A percentile compares a stretch with the other conserved stretches of the same genome.
These are phyloP conservation scores for Monilinia fructigena DNA, from an alignment of 2,329 filamentous ascomycete species.

Conservation along the genomic window DNA sequence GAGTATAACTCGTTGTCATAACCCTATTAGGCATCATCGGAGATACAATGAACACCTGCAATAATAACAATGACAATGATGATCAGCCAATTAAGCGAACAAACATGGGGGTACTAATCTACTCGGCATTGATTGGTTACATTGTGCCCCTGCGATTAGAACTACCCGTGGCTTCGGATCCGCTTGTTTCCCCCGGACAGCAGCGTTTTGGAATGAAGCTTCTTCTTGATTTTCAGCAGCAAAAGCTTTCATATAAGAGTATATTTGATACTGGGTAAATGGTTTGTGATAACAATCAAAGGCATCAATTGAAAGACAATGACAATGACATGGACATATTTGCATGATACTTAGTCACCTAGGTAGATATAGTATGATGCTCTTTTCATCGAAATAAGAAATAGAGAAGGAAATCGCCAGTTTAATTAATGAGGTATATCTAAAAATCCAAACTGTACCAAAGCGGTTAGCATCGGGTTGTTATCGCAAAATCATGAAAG, in stretches of 20 bases:
- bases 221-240: background rate
- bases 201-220: background rate
- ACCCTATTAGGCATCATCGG: background rate
- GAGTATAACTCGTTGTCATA: background rate
- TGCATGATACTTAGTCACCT: no score
- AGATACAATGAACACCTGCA: background rate
- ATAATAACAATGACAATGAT: background rate
- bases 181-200: slow-evolving; percentile 9
- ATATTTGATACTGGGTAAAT: background rate
- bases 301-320: no score
- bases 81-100: slow-evolving; percentile 6
- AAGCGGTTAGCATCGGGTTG: slow-evolving; percentile 9
- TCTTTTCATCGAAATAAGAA: background rate
- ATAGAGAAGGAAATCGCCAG: background rate
- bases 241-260: background rate
- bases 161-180: slow-evolving; percentile 6
- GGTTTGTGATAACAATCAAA: no score
- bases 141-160: background rate
- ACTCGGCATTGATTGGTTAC: slow-evolving; percentile 3
- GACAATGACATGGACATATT: no score
- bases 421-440: no score
- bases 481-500: background rate
- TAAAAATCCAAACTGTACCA: background rate
- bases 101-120: slow-evolving; percentile 15
- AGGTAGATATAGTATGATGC: no score